A percentile compares a stretch with the other conserved stretches of the same genome.
Conservation (phyloP, 164 flowering plant genomes). For the Taxillus chinensis region DNA sequence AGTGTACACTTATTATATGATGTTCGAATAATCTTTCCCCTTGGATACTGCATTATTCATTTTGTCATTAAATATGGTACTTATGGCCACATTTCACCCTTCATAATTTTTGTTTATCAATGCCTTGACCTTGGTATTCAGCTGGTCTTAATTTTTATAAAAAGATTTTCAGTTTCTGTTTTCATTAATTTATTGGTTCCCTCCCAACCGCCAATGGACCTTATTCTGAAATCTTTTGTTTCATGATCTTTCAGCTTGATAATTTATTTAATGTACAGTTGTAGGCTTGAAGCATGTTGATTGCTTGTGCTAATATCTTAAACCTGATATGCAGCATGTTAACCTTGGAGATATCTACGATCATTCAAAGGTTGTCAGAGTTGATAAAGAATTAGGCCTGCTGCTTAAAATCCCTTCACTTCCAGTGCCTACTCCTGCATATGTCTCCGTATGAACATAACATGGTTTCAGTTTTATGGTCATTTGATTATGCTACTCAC, state of each 20-base stretch:
- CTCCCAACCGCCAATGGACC: too few relatives aligned
- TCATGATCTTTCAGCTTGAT: too few relatives aligned
- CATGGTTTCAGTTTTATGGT: constrained; percentile 1
- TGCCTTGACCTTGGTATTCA: too few relatives aligned
- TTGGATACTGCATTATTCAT: neutral
- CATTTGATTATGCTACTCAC: neutral
- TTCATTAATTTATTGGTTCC: too few relatives aligned
- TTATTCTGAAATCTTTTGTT: too few relatives aligned
- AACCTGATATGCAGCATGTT: constrained; percentile 41
- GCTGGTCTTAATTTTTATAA: too few relatives aligned
- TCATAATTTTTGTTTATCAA: too few relatives aligned
- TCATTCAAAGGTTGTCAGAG: constrained; percentile 65
- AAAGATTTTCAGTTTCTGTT: too few relatives aligned
- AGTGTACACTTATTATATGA: constrained; percentile 19
- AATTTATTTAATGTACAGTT: too few relatives aligned
- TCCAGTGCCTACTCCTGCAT: constrained; percentile 65
- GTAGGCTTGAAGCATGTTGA: too few relatives aligned
- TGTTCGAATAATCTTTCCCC: neutral
- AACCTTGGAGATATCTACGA: constrained; percentile 76
- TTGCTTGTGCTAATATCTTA: constrained; percentile 2
- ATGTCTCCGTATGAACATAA: constrained; percentile 55
- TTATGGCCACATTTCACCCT: too few relatives aligned
- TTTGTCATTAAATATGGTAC: too few relatives aligned
- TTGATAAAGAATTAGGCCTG: constrained; percentile 79
- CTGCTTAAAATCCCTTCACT: constrained; percentile 73